A percentile compares a stretch with the other conserved stretches of the same genome.
Conservation (phyloP, 1,139 yeast species). For the Diutina pseudorugosa region DNA sequence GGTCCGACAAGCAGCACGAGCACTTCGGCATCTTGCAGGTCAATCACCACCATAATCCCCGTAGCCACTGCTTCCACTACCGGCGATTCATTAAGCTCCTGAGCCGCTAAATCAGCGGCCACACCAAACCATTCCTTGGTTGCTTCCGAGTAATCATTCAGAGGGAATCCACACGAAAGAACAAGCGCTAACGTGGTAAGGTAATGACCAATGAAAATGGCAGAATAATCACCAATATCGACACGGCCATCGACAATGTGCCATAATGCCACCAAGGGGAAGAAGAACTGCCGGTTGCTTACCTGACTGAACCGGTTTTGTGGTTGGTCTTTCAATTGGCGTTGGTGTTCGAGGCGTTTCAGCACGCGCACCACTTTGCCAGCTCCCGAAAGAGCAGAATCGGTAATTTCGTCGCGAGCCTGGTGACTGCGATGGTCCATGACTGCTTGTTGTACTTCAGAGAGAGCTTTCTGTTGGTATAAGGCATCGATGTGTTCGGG, state of each 20-base stretch:
- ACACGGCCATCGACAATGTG: not conserved
- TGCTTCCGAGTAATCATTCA: not conserved
- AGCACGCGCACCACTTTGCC: not conserved
- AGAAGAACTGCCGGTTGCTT: not conserved
- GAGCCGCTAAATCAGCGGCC: not conserved
- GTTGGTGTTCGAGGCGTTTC: slow-evolving; percentile 2
- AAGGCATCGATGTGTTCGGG: not conserved
- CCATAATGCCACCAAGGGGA: slow-evolving; percentile 1
- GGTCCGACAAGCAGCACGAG: not conserved
- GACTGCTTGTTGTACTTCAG: not conserved
- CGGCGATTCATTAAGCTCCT: not conserved
- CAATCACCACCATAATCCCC: not conserved
- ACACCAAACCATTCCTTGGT: not conserved
- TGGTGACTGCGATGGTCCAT: not conserved
- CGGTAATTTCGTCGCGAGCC: not conserved
- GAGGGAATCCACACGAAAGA: not conserved
- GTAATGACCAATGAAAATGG: not conserved
- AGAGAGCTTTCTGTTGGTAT: not conserved
- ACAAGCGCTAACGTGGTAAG: not conserved
- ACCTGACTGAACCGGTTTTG: not conserved
- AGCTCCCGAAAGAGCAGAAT: not conserved
- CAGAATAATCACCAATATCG: not conserved
- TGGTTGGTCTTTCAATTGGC: not conserved
- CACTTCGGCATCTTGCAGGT: not conserved
- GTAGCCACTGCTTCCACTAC: not conserved